Conservation (phyloP, 2,329 filamentous ascomycete species). For the Hypocrella siamensis region DNA sequence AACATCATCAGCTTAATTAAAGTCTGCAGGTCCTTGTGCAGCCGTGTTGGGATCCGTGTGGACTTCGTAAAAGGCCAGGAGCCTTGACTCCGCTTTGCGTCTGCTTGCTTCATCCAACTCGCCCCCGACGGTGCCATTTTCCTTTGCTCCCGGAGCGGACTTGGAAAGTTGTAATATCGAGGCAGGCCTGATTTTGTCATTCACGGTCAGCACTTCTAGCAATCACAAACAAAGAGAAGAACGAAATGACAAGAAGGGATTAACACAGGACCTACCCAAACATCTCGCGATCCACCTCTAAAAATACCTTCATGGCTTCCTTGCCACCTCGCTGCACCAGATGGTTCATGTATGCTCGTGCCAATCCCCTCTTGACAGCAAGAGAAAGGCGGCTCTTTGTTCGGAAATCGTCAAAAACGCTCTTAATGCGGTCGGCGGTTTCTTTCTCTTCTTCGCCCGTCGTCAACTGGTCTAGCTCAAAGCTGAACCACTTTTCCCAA, state of each 20-base stretch:
- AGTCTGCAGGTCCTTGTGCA: constrained; percentile 33
- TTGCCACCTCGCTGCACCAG: constrained; percentile 70
- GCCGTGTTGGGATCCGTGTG: constrained; percentile 29
- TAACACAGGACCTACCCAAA: constrained; percentile 64
- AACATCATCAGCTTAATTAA: constrained; percentile 29
- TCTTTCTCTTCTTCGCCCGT: constrained; percentile 45
- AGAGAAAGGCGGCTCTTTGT: constrained; percentile 55
- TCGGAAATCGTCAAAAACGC: constrained; percentile 62
- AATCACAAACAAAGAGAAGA: too few relatives aligned
- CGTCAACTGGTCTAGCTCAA: constrained; percentile 74
- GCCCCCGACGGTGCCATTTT: constrained; percentile 24
- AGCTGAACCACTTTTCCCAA: constrained; percentile 78
- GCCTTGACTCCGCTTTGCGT: constrained; percentile 33
- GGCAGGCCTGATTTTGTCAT: constrained; percentile 7
- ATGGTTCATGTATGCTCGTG: constrained; percentile 66
- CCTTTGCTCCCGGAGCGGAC: constrained; percentile 18
- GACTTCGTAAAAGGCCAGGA: constrained; percentile 36
- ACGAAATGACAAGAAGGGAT: not conserved
- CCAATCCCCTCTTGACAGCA: constrained; percentile 56
- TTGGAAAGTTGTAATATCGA: constrained; percentile 8
- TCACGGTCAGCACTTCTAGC: too few relatives aligned
- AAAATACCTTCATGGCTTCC: constrained; percentile 72
- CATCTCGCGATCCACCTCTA: constrained; percentile 69
- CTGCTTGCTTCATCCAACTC: constrained; percentile 36
- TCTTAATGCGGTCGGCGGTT: constrained; percentile 61